These are phyloP conservation scores for Hymenoscyphus occultus DNA, from an alignment of 2,329 filamentous ascomycete genomes.

Conservation along the genomic window DNA sequence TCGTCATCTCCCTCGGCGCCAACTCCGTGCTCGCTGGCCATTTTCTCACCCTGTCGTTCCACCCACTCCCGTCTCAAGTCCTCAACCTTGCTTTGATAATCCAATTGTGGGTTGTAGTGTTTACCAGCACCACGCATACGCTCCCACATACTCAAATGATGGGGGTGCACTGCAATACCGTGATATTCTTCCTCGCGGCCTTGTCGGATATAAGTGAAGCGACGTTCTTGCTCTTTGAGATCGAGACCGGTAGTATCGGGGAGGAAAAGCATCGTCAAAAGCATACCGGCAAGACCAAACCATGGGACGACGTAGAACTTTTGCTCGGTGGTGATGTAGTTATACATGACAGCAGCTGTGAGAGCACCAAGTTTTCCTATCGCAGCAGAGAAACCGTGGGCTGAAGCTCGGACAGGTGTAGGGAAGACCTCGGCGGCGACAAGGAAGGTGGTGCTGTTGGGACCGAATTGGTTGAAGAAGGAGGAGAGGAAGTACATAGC, in stretches of 20 bases:
- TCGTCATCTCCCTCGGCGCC: not conserved
- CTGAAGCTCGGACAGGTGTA: constrained; percentile 86
- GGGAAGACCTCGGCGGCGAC: constrained; percentile 96
- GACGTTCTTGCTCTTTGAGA: constrained; percentile 93
- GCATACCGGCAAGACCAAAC: constrained; percentile 85
- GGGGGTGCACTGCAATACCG: constrained; percentile 85
- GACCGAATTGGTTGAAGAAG: constrained; percentile 99
- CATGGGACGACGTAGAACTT: constrained; percentile 94
- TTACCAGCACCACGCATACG: constrained; percentile 74
- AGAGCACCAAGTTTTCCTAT: constrained; percentile 86
- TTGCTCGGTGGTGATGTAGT: constrained; percentile 81
- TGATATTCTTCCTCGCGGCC: constrained; percentile 82
- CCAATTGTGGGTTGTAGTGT: constrained; percentile 76
- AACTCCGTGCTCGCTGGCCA: constrained; percentile 33
- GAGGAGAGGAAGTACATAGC: constrained; percentile 97
- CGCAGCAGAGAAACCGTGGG: constrained; percentile 92
- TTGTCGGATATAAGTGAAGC: constrained; percentile 81
- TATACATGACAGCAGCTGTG: constrained; percentile 84
- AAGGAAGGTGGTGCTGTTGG: constrained; percentile 90
- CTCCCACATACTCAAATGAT: constrained; percentile 88
- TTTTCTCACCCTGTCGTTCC: constrained; percentile 47
- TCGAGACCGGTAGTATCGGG: constrained; percentile 97
- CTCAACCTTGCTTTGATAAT: constrained; percentile 79
- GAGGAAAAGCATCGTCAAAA: constrained; percentile 81
- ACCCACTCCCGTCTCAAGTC: constrained; percentile 72